A percentile compares a stretch with the other conserved stretches of the same genome.
These are phyloP conservation scores for Colletotrichum paranaense DNA, from an alignment of 2,329 filamentous ascomycete species.

Conservation along the genomic window DNA sequence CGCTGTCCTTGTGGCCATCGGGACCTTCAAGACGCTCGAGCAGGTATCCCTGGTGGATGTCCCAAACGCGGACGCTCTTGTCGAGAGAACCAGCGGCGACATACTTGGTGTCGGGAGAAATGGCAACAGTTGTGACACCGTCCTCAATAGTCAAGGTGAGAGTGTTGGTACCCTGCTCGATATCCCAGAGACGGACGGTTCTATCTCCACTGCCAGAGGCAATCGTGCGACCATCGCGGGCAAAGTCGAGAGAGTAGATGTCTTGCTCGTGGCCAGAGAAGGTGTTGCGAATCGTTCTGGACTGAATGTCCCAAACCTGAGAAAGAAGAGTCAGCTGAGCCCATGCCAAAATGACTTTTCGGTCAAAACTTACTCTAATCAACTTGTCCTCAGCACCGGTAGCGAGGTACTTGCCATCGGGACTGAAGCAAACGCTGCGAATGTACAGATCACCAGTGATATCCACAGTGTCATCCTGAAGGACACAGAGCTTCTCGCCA, in stretches of 20 bases:
- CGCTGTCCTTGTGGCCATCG: constrained; percentile 95
- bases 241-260: constrained; percentile 96
- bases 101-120: constrained; percentile 93
- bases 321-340: constrained; percentile 30
- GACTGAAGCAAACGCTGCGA: constrained; percentile 97
- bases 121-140: constrained; percentile 96
- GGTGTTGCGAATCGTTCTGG: constrained; percentile 86
- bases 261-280: constrained; percentile 99
- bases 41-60: constrained; percentile 85
- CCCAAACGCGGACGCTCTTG: constrained; percentile 98
- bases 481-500: constrained; percentile 87
- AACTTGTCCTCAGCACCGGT: constrained; percentile 98
- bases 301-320: constrained; percentile 94
- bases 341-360: neutral
- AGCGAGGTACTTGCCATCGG: constrained; percentile 91
- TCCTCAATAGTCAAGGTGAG: constrained; percentile 94
- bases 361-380: constrained; percentile 78
- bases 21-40: constrained; percentile 93
- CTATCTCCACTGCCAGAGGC: constrained; percentile 95
- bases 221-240: constrained; percentile 91
- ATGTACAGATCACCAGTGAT: constrained; percentile 96
- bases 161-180: constrained; percentile 84
- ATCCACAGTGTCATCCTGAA: constrained; percentile 90
- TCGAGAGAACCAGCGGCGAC: constrained; percentile 96
- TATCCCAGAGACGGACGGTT: constrained; percentile 96